Percentiles rank a stretch among this genome's conserved stretches.
phyloP scores from a whole-genome alignment of 2,329 filamentous ascomycete species.

The Cercospora berteroae region DNA sequence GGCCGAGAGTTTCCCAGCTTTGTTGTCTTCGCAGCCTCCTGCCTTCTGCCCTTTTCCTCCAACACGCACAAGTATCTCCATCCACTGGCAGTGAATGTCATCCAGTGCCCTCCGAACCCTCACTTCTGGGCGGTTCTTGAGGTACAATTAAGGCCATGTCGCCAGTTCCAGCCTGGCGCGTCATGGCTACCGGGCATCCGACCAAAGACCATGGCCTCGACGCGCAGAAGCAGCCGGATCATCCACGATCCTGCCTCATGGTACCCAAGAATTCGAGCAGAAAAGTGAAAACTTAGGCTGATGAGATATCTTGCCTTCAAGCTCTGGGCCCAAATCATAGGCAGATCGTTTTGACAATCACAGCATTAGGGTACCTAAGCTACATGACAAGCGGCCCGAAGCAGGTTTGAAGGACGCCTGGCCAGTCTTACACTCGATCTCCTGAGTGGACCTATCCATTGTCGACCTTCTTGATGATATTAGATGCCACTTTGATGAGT shows the following conservation, averaged over 20 bases:
- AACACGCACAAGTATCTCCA: not conserved
- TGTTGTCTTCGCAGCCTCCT: not conserved
- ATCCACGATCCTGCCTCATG: not conserved
- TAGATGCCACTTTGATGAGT: not conserved
- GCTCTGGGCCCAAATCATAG: not conserved
- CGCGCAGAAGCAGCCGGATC: not conserved
- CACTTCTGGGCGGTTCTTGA: not conserved
- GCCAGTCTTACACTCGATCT: not conserved
- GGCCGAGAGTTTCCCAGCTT: not conserved
- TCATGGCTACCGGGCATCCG: not conserved
- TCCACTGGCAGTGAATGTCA: not conserved
- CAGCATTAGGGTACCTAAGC: not conserved
- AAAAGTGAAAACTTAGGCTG: not conserved
- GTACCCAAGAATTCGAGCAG: not conserved
- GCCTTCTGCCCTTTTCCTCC: not conserved
- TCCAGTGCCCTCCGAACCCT: not conserved
- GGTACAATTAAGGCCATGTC: not conserved
- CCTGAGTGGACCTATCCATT: not conserved
- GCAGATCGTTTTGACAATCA: not conserved
- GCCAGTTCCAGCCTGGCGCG: not conserved
- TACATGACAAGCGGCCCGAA: too few relatives aligned
- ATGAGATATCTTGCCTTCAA: not conserved
- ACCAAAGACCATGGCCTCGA: not conserved
- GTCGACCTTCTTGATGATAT: not conserved
- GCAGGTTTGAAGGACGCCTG: not conserved